Evolutionary conservation across 108 stramenopile species (phyloP), one percentile per base, ranked within the genome.

Genomic region (Chaetoceros muelleri): DNA sequence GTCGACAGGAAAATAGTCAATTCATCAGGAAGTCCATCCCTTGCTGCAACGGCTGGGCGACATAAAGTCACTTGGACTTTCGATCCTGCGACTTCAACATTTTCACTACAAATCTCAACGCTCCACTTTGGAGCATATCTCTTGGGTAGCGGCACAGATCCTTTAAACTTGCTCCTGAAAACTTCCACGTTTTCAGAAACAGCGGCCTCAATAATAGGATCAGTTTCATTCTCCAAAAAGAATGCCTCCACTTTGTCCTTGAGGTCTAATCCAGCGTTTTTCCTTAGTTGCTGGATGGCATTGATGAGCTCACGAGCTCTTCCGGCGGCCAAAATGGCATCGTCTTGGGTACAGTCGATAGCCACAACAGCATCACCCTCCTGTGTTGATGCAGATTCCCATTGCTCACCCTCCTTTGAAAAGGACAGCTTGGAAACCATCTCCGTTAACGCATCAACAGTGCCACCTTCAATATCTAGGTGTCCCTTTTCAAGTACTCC

Each of bases 201-300:
- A 46, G 87, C 85, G 46, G 73, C 62, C 52, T 88, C 85, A 5
- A 75, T 74, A 0, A 58, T 44, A 3, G 71, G 73, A 30, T 84
- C 72, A 0, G 80, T 89, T 8, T 80, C 77, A 21, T 66, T 67
- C 55, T 94, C 90, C 24, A 74, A 70, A 63, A 85, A 94, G 73
- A 84, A 95, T 0, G 92, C 87, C 62, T 97, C 94, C 23, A 95
- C 92, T 21, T 75, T 64, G 56, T 97, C 96, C 64, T 72, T 71
- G 49, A 94, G 46, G 44, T 87, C 80, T 24, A 97, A 68, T 13
- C 94, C 94, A 46, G 88, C 82, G 28, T 74, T 72, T 78, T 99
- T 99, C 24, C 99, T 82, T 18, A 99, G 73, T 60, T 97, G 95
- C 57, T 99, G 97, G 56, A 98, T 93, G 26, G 82, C 88, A 58